phyloP scores from a whole-genome alignment of 768 basidiomycete genomes.

The Tricholoma matsutake region DNA sequence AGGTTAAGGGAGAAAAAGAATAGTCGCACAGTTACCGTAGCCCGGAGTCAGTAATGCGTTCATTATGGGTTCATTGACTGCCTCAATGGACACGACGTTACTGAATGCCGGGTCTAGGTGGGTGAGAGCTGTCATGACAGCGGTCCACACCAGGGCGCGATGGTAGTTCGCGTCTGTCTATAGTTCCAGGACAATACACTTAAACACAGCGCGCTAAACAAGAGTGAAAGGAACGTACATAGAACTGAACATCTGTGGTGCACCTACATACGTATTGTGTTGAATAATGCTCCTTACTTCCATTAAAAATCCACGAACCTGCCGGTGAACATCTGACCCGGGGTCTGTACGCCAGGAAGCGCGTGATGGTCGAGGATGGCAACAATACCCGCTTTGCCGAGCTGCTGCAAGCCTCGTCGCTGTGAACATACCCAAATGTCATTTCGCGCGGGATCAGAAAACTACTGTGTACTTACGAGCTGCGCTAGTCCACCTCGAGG shows the following conservation, averaged over 20 bases:
- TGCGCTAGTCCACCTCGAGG: conserved; percentile 67
- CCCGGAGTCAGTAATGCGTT: conserved; percentile 63
- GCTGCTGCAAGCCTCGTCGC: conserved; percentile 60
- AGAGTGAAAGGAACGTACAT: conserved; percentile 38
- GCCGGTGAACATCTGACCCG: conserved; percentile 67
- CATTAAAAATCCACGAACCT: conserved; percentile 34
- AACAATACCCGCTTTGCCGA: conserved; percentile 59
- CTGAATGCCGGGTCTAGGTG: conserved; percentile 67
- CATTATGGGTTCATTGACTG: conserved; percentile 78
- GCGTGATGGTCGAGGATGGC: conserved; percentile 70
- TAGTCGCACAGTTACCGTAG: conserved; percentile 60
- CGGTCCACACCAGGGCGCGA: conserved; percentile 78
- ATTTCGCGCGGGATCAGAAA: not conserved
- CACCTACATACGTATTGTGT: conserved; percentile 41
- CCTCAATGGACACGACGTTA: conserved; percentile 68
- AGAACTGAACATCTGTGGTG: conserved; percentile 67
- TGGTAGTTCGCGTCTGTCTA: conserved; percentile 72
- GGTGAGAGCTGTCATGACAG: conserved; percentile 70
- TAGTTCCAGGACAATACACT: not conserved
- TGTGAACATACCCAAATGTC: conserved; percentile 23
- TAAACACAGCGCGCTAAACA: not conserved
- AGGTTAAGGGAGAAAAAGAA: not conserved
- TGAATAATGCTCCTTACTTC: not conserved
- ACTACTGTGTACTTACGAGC: conserved; percentile 42
- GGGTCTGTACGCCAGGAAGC: conserved; percentile 63